Base-by-base conservation (phyloP, 768 basidiomycete genomes). In the Trametes gibbosa region DNA sequence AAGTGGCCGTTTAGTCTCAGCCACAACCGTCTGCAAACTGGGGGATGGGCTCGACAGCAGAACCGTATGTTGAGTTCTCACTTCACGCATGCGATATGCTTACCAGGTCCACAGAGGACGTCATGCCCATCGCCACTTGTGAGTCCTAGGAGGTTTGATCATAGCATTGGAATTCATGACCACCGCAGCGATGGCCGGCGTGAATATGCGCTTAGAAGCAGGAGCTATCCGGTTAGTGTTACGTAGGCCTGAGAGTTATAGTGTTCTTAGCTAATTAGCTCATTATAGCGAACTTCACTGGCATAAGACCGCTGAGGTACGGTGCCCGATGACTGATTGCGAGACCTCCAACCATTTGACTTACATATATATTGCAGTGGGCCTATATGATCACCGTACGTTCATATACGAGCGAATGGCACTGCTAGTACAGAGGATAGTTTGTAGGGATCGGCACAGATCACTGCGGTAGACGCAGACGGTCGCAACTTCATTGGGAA, bases 1-100 rank as follows among this genome's bases (percentile, higher is more conserved):
- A 86, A 86, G 63, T 87, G 86, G 86, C 80, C 84, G 0, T 84
- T 86, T 65, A 73, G 79, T 51, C 66, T 84, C n/a, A 85, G 84
- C 58, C 84, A 84, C 66, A 85, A 78, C 65, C 81, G 83, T 23
- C 63, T 87, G 1, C 78, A 79, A 51, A 74, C 76, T 6, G 86
- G 84, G 17, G 86, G 86, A 5, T 87, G 85, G 85, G 81, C 85
- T 29, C 76, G 84, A 41, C 76, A 84, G 63, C 79, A 85, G 67
- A 87, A 83, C 56, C 56, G 85, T 81, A 53, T 16, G 76, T 37
- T 12, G 4, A 37, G 46, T 9, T 29, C 40, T 45, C 7, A 16
- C 12, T 47, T 14, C 10, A 32, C 10, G 17, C 13, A 6, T 14
- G 0, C 19, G 13, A 35, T 7, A 21, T 10, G 25, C 12, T 37